Evolutionary conservation across 352 stramenopile genomes (phyloP), one percentile per base, ranked within the genome.

Genomic region (Pythium oligandrum): DNA sequence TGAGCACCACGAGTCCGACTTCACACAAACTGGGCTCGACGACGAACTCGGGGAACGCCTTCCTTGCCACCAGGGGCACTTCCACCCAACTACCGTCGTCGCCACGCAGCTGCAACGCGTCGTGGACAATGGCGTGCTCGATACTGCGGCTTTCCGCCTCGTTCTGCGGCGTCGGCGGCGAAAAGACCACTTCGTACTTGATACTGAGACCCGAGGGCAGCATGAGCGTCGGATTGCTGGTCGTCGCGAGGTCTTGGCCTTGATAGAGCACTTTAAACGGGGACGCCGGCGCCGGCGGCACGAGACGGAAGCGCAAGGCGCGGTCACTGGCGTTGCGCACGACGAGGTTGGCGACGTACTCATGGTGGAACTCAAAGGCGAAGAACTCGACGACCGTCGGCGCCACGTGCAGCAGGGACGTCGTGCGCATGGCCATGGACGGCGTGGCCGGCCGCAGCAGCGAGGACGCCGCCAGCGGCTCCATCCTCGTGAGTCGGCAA

Each of bases 241-340:
- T 83, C 37, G 67, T 55, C n/a, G 71, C 80, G 12, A 95, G 65
- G 61, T 92, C 75, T 9, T 75, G 68, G 50, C 66, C 56, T 4
- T 72, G 58, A 49, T 79, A 68, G 2, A 90, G 44, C 32, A 93
- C 67, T 33, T 62, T 56, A 51, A 93, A 93, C 0, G 71, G 58
- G 17, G 78, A 88, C 10, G 73, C 77, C 0, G 62, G 64, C 0
- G 67, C 60, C 9, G 79, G 75, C 4, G 80, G 81, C 30, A 62
- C 46, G 37, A 91, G 48, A 4, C 77, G 75, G 52, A 86, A 91
- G 9, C 83, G 78, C 43, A 92, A 51, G 3, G 67, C 55, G 6
- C 78, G 73, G 12, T 79, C 66, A 17, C 83, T 90, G 5, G 76
- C 74, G 57, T 95, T 95, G 35, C 75, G 78, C 4, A 93, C 69